Evolutionary conservation across 2,329 filamentous ascomycete species (phyloP).

Genomic region (Phialophora macrospora): DNA sequence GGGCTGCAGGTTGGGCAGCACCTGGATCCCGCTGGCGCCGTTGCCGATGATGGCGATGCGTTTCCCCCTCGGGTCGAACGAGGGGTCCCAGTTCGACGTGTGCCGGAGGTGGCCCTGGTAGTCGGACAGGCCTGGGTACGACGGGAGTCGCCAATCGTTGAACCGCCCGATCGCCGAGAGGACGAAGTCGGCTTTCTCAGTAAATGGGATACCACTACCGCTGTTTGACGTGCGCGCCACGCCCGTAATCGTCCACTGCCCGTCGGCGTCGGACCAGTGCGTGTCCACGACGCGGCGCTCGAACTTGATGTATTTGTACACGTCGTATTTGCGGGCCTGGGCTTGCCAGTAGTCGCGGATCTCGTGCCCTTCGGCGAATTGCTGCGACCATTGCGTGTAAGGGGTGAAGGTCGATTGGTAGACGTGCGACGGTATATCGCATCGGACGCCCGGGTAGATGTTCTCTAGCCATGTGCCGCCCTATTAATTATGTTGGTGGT

Average conservation of each 20-base stretch:
- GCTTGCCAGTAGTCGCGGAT: conserved; percentile 38
- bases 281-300: conserved; percentile 60
- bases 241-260: conserved; percentile 40
- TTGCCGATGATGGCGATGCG: conserved; percentile 41
- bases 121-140: conserved; percentile 40
- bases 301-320: conserved; percentile 64
- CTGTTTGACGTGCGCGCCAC: conserved; percentile 14
- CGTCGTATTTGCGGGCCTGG: conserved; percentile 39
- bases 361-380: conserved; percentile 36
- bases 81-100: conserved; percentile 49
- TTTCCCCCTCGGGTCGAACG: conserved; percentile 46
- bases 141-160: conserved; percentile 40
- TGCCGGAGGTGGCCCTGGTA: conserved; percentile 49
- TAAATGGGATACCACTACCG: conserved; percentile 32
- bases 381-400: conserved; percentile 37
- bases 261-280: conserved; percentile 57
- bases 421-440: conserved; percentile 38
- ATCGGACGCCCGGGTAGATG: conserved; percentile 41
- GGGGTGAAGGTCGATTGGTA: conserved; percentile 40
- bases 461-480: conserved; percentile 45
- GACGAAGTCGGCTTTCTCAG: conserved; percentile 56
- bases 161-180: conserved; percentile 64
- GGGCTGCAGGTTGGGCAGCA: conserved; percentile 49
- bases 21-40: conserved; percentile 41
- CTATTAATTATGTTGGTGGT: conserved; percentile 16